Evolutionary conservation across 331 rosid species (phyloP).

Genomic region (Cydonia oblonga): DNA sequence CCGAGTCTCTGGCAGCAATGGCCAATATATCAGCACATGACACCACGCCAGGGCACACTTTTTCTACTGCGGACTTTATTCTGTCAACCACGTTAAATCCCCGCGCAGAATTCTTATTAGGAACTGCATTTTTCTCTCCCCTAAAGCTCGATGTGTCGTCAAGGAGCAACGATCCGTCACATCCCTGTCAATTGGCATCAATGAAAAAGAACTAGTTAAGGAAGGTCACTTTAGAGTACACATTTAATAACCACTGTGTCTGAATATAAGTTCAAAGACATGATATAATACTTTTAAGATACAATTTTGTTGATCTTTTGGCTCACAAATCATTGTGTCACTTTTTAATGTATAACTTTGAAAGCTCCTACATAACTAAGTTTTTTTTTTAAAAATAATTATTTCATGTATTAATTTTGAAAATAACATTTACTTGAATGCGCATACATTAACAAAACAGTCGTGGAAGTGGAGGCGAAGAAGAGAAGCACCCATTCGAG

Average conservation of each 20-base stretch:
- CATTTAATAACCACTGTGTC: not conserved
- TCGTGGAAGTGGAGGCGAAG: conserved; percentile 27
- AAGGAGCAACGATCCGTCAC: conserved; percentile 82
- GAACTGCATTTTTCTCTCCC: conserved; percentile 70
- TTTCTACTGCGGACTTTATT: conserved; percentile 64
- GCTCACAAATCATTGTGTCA: not conserved
- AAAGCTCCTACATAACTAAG: not conserved
- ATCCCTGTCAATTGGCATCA: conserved; percentile 38
- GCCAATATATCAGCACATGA: conserved; percentile 86
- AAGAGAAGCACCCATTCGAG: conserved; percentile 91
- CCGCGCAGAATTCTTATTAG: conserved; percentile 61
- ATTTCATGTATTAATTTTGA: no score
- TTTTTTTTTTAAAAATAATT: no score
- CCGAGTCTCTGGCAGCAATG: conserved; percentile 61
- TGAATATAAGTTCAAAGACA: not conserved
- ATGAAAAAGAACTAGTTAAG: not conserved
- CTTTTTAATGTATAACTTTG: not conserved
- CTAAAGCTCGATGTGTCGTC: conserved; percentile 67
- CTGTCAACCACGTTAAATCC: conserved; percentile 71
- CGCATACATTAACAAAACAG: no score
- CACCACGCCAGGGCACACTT: conserved; percentile 57
- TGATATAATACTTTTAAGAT: not conserved
- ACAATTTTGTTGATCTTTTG: not conserved
- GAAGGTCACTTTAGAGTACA: not conserved
- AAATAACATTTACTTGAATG: no score